Base-by-base conservation (phyloP, 495 filamentous ascomycete genomes). In the Jackrogersella minutella region DNA sequence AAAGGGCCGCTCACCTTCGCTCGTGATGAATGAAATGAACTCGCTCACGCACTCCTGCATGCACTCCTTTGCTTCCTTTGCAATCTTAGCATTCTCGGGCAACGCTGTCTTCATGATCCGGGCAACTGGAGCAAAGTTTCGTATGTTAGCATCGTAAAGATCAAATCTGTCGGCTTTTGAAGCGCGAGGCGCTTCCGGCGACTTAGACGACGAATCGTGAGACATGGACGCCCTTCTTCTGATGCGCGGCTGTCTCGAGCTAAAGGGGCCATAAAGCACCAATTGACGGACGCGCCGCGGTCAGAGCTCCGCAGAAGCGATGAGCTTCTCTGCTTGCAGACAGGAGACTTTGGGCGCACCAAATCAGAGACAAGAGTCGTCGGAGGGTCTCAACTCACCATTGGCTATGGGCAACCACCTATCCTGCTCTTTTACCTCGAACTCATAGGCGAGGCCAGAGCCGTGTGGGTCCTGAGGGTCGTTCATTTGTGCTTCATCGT, bases 1-100 rank as follows among this genome's bases (percentile, higher is more conserved):
- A n/a, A n/a, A n/a, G n/a, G n/a, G n/a, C n/a, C 16, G 14, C 84
- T 55, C 73, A 96, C 95, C 95, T 85, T 99, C 95, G 77, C 93
- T 97, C 24, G 95, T 99, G 78, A 99, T 99, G 82, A 99, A 99
- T 14, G 94, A 97, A 82, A 99, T 99, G 79, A 98, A 99, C 84
- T 99, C 95, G 89, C 93, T 97, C 62, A 99, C 95, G 73, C 95
- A 99, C 81, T 99, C 95, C 78, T 99, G 95, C 95, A 99, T 98
- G 80, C 95, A 99, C 76, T 99, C 95, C 77, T 99, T 99, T 30
- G 95, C 95, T 77, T 99, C 95, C 73, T 99, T 99, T 39, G 95
- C 95, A 65, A 99, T 99, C 83, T 99, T 99, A 57, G 95, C 95
- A 77, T 99, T 99, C 66, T 99, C 96, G 13, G 95, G 95, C 21